A percentile compares a stretch with the other conserved stretches of the same genome.
Evolutionary conservation across 176 grass and related monocot genomes (phyloP).

Genomic region (Oropetium thomaeum): DNA sequence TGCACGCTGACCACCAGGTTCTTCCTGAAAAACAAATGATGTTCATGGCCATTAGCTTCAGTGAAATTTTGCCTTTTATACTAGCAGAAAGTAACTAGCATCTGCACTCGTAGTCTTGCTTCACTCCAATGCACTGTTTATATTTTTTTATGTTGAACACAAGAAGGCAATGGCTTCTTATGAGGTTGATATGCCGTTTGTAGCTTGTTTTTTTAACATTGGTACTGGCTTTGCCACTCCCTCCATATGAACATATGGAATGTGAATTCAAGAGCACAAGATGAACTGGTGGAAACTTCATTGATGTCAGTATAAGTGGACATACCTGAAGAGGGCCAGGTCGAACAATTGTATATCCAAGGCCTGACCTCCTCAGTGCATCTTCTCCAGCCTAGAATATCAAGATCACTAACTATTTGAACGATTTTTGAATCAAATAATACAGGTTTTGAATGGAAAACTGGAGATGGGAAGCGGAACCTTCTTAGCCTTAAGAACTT

Average conservation of each 20-base stretch:
- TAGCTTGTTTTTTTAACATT: background rate
- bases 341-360: slow-evolving; percentile 95
- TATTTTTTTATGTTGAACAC: background rate
- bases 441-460: background rate
- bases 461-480: slow-evolving; percentile 40
- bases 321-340: slow-evolving; percentile 84
- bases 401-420: slow-evolving; percentile 7
- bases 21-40: slow-evolving; percentile 64
- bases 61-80: background rate
- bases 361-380: slow-evolving; percentile 87
- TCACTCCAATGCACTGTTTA: slow-evolving; percentile 5
- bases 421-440: slow-evolving; percentile 27
- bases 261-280: background rate
- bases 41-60: background rate
- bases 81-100: background rate
- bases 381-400: slow-evolving; percentile 79
- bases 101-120: background rate
- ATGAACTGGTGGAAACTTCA: background rate
- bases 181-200: background rate
- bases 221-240: background rate
- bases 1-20: slow-evolving; percentile 96
- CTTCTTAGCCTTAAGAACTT: slow-evolving; percentile 98
- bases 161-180: background rate
- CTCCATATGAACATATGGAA: background rate
- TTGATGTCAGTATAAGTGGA: slow-evolving; percentile 9